Evolutionary conservation across 2,329 filamentous ascomycete genomes (phyloP), one percentile per base, ranked within the genome.

Genomic region (Pseudopithomyces maydicus): DNA sequence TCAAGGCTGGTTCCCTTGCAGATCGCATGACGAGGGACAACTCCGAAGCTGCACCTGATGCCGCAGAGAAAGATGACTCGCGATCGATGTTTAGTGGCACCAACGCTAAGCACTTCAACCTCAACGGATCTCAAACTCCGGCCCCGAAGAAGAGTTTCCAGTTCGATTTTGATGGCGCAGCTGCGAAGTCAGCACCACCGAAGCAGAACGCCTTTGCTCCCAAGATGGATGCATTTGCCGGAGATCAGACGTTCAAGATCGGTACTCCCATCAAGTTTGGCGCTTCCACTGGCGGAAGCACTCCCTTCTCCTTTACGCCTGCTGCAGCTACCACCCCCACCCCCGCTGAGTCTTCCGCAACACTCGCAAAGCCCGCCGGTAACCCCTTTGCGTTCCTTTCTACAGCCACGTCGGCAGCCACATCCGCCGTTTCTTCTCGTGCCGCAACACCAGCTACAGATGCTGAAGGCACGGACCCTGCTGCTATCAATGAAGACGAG

Each of bases 161-260:
- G 5, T 68, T 75, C 53, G 67, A 74, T 54, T 74, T 74, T 47
- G 55, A 46, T 32, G 38, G 15, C 19, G 52, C 41, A 11, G 66
- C 64, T 41, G 71, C 68, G 55, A 38, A 61, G 35, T 63, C 68
- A 7, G 69, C 66, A 15, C 63, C 71, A 1, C 58, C 70, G 15
- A 74, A 73, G 52, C 57, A 67, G 15, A 61, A 63, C 23, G n/a
- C 38, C 19, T 41, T 36, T 11, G 35, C 35, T 36, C 35, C 35
- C 11, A 36, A 36, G 15, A 14, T 11, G 11, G 35, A 36, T 14
- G 60, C 61, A 1, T 74, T 73, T 55, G 68, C 62, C 19, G 72
- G 71, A 14, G 73, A 76, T 51, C 70, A 75, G 58, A 76, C 74
- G 1, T 76, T 68, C 64, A 76, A 76, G 57, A 50, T 49, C n/a